Conservation (phyloP, 805 yeast genomes). For the Torulaspora delbrueckii region DNA sequence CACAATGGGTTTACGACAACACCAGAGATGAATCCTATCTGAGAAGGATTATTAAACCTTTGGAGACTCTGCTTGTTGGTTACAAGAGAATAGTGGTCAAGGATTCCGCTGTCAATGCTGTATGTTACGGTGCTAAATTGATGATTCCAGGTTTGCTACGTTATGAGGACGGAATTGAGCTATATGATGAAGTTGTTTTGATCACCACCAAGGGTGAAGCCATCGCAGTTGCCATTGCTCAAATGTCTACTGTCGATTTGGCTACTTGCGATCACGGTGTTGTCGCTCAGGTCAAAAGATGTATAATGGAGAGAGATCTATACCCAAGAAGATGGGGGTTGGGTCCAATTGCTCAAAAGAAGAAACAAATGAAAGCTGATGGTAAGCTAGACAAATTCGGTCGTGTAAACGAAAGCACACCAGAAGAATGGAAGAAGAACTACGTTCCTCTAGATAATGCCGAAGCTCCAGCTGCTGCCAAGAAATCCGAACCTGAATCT, state of each 20-base stretch:
- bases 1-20: constrained; percentile 96
- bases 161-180: constrained; percentile 95
- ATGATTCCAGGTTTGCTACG: constrained; percentile 98
- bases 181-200: constrained; percentile 94
- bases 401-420: constrained; percentile 88
- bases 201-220: constrained; percentile 99
- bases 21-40: constrained; percentile 94
- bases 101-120: constrained; percentile 95
- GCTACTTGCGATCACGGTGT: constrained; percentile 97
- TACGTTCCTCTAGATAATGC: constrained; percentile 68
- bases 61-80: constrained; percentile 88
- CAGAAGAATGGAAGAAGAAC: constrained; percentile 82
- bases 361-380: constrained; percentile 95
- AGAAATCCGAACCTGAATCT: constrained; percentile 42
- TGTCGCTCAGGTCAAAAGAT: constrained; percentile 97
- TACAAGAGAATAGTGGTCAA: constrained; percentile 95
- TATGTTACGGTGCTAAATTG: constrained; percentile 97
- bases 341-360: constrained; percentile 97
- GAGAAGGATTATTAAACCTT: constrained; percentile 89
- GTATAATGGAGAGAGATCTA: constrained; percentile 98
- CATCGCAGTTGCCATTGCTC: constrained; percentile 96
- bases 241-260: constrained; percentile 96
- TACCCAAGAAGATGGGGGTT: constrained; percentile 99
- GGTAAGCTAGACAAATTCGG: constrained; percentile 97
- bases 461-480: constrained; percentile 38